Evolutionary conservation across 257 asterid species (phyloP).

Genomic region (Capsicum baccatum): DNA sequence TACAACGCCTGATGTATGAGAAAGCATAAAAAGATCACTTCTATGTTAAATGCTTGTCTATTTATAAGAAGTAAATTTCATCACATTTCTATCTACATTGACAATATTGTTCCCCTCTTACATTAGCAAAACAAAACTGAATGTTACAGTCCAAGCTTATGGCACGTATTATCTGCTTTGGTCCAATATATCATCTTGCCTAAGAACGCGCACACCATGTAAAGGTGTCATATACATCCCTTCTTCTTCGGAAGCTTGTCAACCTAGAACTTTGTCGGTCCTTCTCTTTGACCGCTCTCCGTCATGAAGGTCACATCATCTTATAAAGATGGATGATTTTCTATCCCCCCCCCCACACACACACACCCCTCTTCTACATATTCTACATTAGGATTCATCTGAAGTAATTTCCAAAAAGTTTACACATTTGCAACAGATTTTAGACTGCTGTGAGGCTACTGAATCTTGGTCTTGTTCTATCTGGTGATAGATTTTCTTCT

Average conservation of each 20-base stretch:
- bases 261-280: neutral
- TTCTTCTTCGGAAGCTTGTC: neutral
- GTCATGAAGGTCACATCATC: neutral
- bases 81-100: conserved; percentile 12
- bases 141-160: neutral
- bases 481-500: conserved; percentile 49
- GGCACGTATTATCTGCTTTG: neutral
- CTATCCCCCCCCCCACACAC: neutral
- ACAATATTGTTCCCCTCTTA: neutral
- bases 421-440: conserved; percentile 22
- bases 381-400: conserved; percentile 23
- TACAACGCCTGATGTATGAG: neutral
- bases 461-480: conserved; percentile 51
- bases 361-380: neutral
- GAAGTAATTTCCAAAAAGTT: neutral
- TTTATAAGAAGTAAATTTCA: neutral
- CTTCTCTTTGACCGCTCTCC: neutral
- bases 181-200: too few species aligned
- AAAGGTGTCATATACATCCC: neutral
- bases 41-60: neutral
- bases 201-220: too few species aligned
- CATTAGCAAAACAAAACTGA: conserved; percentile 33
- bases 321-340: neutral
- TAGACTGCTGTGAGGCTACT: conserved; percentile 34
- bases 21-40: neutral